Evolutionary conservation across 2,329 filamentous ascomycete genomes (phyloP).

Genomic region (Xylaria sp.): DNA sequence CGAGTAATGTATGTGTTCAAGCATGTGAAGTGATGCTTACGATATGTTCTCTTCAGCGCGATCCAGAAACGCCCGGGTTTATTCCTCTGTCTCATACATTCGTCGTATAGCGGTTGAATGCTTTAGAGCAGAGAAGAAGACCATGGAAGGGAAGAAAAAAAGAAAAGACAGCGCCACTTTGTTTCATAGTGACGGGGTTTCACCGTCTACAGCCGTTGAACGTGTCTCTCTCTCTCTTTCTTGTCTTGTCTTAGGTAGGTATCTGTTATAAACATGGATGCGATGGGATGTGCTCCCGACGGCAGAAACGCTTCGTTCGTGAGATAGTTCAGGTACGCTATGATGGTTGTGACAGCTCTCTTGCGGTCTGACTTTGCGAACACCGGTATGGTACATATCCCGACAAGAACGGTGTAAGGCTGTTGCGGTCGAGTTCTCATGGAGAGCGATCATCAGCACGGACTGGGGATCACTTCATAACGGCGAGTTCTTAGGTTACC

Average conservation of each 20-base stretch:
- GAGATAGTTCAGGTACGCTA: too few species aligned
- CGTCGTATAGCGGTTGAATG: too few species aligned
- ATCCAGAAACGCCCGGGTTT: too few species aligned
- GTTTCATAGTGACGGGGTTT: background rate
- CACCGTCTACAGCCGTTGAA: background rate
- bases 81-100: too few species aligned
- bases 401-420: too few species aligned
- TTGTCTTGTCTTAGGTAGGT: background rate
- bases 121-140: background rate
- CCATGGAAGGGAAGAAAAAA: background rate
- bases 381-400: too few species aligned
- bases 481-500: background rate
- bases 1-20: background rate
- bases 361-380: too few species aligned
- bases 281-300: background rate
- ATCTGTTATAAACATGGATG: background rate
- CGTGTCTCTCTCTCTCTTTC: background rate
- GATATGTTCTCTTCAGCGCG: too few species aligned
- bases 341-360: too few species aligned
- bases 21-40: too few species aligned
- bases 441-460: background rate
- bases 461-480: background rate
- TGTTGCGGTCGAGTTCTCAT: too few species aligned
- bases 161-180: background rate
- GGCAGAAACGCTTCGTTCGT: background rate